phyloP scores from a whole-genome alignment of 2,329 filamentous ascomycete genomes.

The Colletotrichum coccodes region DNA sequence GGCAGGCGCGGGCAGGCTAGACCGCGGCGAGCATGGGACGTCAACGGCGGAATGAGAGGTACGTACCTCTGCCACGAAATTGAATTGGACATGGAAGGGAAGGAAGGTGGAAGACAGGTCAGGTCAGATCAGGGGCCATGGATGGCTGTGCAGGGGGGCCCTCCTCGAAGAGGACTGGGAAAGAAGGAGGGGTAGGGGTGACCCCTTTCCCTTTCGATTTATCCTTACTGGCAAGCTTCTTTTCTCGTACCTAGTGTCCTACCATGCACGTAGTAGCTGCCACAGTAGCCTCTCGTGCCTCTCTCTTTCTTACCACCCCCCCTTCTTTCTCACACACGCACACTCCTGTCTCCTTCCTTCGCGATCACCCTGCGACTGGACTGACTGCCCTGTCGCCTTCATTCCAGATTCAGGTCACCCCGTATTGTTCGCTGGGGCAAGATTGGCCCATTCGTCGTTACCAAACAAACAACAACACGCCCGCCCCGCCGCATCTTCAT shows the following conservation, averaged over 20 bases:
- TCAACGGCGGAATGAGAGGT: neutral
- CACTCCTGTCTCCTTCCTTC: too few species aligned
- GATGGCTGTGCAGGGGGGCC: neutral
- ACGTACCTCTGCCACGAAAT: neutral
- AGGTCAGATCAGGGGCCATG: neutral
- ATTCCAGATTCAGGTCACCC: neutral
- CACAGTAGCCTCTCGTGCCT: neutral
- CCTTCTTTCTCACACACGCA: neutral
- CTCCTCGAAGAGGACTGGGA: neutral
- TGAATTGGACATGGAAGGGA: too few species aligned
- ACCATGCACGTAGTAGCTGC: too few species aligned
- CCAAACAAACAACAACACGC: neutral
- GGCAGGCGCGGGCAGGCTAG: neutral
- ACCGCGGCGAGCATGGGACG: neutral
- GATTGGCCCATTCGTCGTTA: neutral
- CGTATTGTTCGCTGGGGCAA: neutral
- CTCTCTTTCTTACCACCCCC: neutral
- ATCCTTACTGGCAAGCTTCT: slow-evolving; percentile 11
- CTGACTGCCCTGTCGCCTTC: neutral
- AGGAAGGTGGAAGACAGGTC: too few species aligned
- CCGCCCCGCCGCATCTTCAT: neutral
- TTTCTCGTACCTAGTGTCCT: too few species aligned
- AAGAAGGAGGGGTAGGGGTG: slow-evolving; percentile 11
- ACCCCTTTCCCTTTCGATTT: neutral
- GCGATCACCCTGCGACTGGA: neutral